Conservation (phyloP, 164 flowering plant genomes). For the Malania oleifera region DNA sequence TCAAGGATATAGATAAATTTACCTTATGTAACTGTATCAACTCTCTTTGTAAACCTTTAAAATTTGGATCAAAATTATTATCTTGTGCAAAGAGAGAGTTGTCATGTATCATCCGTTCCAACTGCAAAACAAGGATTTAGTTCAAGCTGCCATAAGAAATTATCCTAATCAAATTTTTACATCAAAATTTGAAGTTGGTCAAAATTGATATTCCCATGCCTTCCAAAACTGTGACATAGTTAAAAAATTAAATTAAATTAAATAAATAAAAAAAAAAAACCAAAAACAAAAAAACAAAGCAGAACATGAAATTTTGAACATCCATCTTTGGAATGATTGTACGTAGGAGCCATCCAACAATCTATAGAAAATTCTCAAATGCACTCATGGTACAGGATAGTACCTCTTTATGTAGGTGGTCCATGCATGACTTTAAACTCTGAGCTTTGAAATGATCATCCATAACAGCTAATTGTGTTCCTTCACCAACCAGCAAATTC, state of each 20-base stretch:
- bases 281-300: no score
- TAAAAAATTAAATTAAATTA: no score
- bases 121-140: slow-evolving; percentile 37
- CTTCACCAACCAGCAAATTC: slow-evolving; percentile 17
- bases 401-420: slow-evolving; percentile 77
- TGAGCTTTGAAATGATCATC: slow-evolving; percentile 35
- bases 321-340: no score
- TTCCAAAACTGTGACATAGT: no score
- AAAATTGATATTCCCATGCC: no score
- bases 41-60: slow-evolving; percentile 53
- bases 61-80: slow-evolving; percentile 26
- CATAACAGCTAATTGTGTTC: slow-evolving; percentile 28
- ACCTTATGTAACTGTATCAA: slow-evolving; percentile 60
- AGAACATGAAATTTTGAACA: no score
- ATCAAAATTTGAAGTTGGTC: neutral
- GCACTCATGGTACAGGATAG: neutral
- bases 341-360: neutral
- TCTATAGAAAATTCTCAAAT: neutral
- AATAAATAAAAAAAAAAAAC: no score
- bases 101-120: slow-evolving; percentile 87
- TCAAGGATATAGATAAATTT: slow-evolving; percentile 3
- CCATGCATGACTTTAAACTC: slow-evolving; percentile 67
- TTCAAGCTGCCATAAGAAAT: neutral
- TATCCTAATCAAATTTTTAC: no score
- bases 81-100: slow-evolving; percentile 38